A percentile compares a stretch with the other conserved stretches of the same genome.
Evolutionary conservation across 345 rosid species (phyloP).

Genomic region (Litchi chinensis): DNA sequence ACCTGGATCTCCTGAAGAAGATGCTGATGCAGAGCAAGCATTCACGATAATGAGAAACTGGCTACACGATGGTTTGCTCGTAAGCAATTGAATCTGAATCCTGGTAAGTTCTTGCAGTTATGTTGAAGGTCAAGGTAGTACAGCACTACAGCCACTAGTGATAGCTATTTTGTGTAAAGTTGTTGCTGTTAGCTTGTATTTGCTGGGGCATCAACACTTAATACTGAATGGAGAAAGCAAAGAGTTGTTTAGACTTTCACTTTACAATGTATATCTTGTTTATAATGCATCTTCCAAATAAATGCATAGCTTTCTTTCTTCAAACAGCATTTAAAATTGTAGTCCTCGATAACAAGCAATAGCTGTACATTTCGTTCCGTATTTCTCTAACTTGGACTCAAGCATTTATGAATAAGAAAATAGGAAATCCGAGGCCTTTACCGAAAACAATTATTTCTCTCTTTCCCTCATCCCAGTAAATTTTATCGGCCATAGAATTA

Average conservation of each 20-base stretch:
- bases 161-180: not conserved
- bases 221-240: not conserved
- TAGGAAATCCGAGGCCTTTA: not conserved
- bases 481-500: not conserved
- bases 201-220: not conserved
- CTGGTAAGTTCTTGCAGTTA: not conserved
- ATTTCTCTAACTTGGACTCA: not conserved
- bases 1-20: constrained; percentile 75
- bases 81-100: constrained; percentile 19
- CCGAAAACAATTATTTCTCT: constrained; percentile 18
- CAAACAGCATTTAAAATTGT: not conserved
- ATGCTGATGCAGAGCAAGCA: constrained; percentile 76
- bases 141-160: too few species aligned
- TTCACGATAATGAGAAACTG: constrained; percentile 68
- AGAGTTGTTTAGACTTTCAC: not conserved
- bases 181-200: not conserved
- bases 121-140: too few species aligned
- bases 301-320: not conserved
- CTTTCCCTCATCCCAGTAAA: not conserved
- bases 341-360: not conserved
- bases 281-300: not conserved
- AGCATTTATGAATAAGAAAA: not conserved
- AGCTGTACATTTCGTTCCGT: not conserved
- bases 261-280: too few species aligned
- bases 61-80: constrained; percentile 53